Evolutionary conservation across 192 early-diverging fungal genomes (phyloP), one percentile per base, ranked within the genome.

Genomic region (Backusella morwellensis): DNA sequence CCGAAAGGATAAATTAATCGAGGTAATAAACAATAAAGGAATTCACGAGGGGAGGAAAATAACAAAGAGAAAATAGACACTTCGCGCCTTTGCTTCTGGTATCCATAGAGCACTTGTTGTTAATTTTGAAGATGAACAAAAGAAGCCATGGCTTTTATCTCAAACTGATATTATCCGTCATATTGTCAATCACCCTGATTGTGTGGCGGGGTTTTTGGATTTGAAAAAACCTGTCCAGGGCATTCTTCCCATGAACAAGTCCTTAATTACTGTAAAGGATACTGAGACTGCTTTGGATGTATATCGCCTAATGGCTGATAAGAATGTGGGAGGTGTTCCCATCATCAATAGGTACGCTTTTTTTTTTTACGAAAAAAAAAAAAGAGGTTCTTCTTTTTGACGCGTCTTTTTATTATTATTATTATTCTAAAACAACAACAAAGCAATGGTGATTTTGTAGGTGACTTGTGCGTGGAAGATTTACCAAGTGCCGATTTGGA

Each of bases 81-180:
- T 86, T n/a, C n/a, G 78, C 23, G 85, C 81, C 1, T 91, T 91
- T 80, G 84, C 89, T 12, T 79, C 78, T 15, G 87, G 89, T 17
- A 85, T 83, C 29, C 91, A 92, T 78, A 82, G 90, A 17, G 83
- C 83, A 19, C 80, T 92, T 6, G 89, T 92, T 74, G 83, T 87
- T 15, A 86, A 90, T 70, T 83, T 80, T 17, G 67, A 66, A 32
- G 71, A 84, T 4, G 44, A 78, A 69, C 41, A 76, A 3, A 67
- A 56, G 1, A 26, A 74, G 19, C 82, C 83, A 29, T 90, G 81
- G 75, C 44, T 92, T 7, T 68, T 92, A 26, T 89, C 90, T 4
- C 91, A 92, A 75, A 85, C 88, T 7, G 91, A 92, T 59, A 81
- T 92, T 19, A 81, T 91, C 44, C 74, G 81, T 23, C 88, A 89